Percentiles rank a stretch among this genome's conserved stretches.
These are phyloP conservation scores for Pythium myriotylum DNA, from an alignment of 352 stramenopile genomes.

Conservation along the genomic window DNA sequence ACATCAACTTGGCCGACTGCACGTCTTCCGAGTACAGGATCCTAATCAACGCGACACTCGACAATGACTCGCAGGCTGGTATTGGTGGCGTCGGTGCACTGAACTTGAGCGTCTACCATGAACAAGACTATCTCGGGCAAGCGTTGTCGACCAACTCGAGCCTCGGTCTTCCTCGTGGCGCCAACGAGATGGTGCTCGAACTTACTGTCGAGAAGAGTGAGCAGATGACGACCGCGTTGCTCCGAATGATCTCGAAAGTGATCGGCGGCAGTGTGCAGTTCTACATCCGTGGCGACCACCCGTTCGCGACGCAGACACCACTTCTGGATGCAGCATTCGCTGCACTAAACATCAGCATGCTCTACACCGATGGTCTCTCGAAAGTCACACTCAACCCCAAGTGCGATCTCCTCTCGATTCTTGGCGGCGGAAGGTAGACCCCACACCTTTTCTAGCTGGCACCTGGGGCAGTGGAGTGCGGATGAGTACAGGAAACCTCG, in stretches of 20 bases:
- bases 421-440: slow-evolving; percentile 19
- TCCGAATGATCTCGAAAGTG: slow-evolving; percentile 46
- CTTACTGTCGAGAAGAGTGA: slow-evolving; percentile 41
- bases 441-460: too few species aligned
- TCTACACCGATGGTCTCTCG: slow-evolving; percentile 57
- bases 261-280: slow-evolving; percentile 44
- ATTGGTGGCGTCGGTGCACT: slow-evolving; percentile 62
- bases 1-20: slow-evolving; percentile 56
- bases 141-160: slow-evolving; percentile 42
- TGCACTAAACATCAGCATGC: slow-evolving; percentile 58
- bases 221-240: slow-evolving; percentile 27
- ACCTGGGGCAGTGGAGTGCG: too few species aligned
- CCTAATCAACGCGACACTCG: slow-evolving; percentile 64
- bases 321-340: slow-evolving; percentile 44
- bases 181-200: slow-evolving; percentile 51
- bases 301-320: slow-evolving; percentile 42
- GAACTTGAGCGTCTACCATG: slow-evolving; percentile 74
- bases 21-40: slow-evolving; percentile 45
- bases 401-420: slow-evolving; percentile 22
- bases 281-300: slow-evolving; percentile 56
- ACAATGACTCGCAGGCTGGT: slow-evolving; percentile 46
- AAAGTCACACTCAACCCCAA: slow-evolving; percentile 33
- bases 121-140: slow-evolving; percentile 64
- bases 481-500: too few species aligned
- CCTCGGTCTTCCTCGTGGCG: slow-evolving; percentile 33